A percentile compares a stretch with the other conserved stretches of the same genome.
Evolutionary conservation across 2,329 filamentous ascomycete genomes (phyloP).

Genomic region (Fusarium aywerte): DNA sequence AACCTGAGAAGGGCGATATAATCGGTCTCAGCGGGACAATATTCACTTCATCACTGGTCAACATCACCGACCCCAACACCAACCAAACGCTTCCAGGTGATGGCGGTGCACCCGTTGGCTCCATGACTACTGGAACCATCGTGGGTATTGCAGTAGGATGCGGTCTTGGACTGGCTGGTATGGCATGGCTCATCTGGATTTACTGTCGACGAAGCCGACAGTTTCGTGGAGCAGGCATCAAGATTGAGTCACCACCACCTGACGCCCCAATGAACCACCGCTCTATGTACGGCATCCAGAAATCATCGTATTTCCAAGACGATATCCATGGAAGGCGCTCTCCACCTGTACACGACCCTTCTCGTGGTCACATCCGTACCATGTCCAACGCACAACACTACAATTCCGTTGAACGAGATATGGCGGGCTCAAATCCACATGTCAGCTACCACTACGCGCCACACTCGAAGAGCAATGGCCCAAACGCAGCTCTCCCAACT

Average conservation of each 20-base stretch:
- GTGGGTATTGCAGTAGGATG: constrained; percentile 64
- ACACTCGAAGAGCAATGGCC: constrained; percentile 12
- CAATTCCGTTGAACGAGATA: no score
- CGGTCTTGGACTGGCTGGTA: constrained; percentile 56
- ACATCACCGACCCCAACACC: constrained; percentile 54
- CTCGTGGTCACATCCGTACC: no score
- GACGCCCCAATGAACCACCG: neutral
- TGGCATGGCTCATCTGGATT: constrained; percentile 57
- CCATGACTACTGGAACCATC: constrained; percentile 61
- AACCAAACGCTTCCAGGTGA: constrained; percentile 43
- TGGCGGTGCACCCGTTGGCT: constrained; percentile 34
- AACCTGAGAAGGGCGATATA: constrained; percentile 52
- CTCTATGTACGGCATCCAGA: neutral
- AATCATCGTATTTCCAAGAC: neutral
- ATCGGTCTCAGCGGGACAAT: constrained; percentile 57
- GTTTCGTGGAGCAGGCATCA: constrained; percentile 2
- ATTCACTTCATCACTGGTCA: constrained; percentile 53
- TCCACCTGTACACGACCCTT: no score
- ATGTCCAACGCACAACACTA: no score
- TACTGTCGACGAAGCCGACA: constrained; percentile 55
- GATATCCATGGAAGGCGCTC: no score
- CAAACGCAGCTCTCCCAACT: constrained; percentile 13
- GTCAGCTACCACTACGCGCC: constrained; percentile 33
- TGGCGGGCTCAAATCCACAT: no score
- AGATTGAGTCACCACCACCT: constrained; percentile 12